Conservation (phyloP, 495 filamentous ascomycete genomes). For the Penicillium arizonense region DNA sequence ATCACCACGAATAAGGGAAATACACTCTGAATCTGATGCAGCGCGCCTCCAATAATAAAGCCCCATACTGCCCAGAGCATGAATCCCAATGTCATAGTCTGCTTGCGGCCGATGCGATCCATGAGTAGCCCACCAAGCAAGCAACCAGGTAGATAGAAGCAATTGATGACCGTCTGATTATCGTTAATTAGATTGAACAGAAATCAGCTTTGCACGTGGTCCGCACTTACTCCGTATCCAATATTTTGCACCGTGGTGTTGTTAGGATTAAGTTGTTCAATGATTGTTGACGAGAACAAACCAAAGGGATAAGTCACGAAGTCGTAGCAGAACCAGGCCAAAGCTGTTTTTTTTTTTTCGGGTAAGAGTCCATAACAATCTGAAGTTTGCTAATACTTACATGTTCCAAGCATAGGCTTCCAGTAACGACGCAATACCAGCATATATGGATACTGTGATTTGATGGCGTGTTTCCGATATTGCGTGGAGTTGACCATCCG, state of each 20-base stretch:
- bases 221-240: conserved; percentile 34
- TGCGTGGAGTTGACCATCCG: conserved; percentile 39
- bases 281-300: conserved; percentile 38
- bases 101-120: conserved; percentile 48
- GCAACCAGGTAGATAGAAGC: conserved; percentile 47
- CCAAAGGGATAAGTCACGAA: conserved; percentile 43
- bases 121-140: conserved; percentile 47
- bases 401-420: conserved; percentile 40
- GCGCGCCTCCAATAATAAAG: conserved; percentile 47
- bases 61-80: conserved; percentile 39
- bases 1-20: conserved; percentile 52
- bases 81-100: conserved; percentile 47
- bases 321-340: conserved; percentile 43
- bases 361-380: no score
- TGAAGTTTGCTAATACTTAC: conserved; percentile 11
- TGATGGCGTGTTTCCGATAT: conserved; percentile 36
- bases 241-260: conserved; percentile 44
- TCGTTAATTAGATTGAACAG: not conserved
- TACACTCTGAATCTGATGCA: conserved; percentile 38
- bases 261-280: conserved; percentile 32
- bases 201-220: no score
- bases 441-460: conserved; percentile 32
- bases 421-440: conserved; percentile 37
- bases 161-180: conserved; percentile 42
- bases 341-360: conserved; percentile 6